Evolutionary conservation across 257 asterid genomes (phyloP).

Genomic region (Jacaranda copaia): DNA sequence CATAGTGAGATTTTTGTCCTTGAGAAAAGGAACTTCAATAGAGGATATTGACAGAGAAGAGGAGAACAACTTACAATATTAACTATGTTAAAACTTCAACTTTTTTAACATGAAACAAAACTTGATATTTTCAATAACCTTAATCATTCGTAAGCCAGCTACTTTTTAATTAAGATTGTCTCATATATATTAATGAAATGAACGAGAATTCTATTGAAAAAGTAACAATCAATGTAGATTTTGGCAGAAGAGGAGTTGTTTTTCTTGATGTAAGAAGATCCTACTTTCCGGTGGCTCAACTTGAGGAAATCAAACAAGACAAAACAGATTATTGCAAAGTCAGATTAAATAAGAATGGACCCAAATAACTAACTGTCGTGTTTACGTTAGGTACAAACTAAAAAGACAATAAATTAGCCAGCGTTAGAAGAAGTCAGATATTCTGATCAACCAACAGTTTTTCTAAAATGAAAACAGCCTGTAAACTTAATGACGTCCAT

Average conservation of each 20-base stretch:
- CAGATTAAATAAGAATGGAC: background rate
- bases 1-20: too few species aligned
- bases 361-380: background rate
- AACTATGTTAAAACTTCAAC: too few species aligned
- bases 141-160: background rate
- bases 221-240: background rate
- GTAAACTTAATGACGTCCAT: conserved; percentile 9
- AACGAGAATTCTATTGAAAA: background rate
- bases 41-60: too few species aligned
- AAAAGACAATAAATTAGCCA: background rate
- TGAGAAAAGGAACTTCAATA: too few species aligned
- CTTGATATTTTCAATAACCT: background rate
- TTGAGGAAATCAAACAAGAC: background rate
- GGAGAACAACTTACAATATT: too few species aligned
- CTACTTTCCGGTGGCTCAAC: background rate
- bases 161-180: background rate
- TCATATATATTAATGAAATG: background rate
- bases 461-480: conserved; percentile 30
- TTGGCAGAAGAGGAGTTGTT: background rate
- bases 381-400: conserved; percentile 4
- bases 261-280: background rate
- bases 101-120: too few species aligned
- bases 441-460: background rate
- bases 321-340: background rate
- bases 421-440: background rate